Percentiles rank a stretch among this genome's conserved stretches.
Evolutionary conservation across 805 yeast species (phyloP).

Genomic region (Nakazawaea wickerhamii): DNA sequence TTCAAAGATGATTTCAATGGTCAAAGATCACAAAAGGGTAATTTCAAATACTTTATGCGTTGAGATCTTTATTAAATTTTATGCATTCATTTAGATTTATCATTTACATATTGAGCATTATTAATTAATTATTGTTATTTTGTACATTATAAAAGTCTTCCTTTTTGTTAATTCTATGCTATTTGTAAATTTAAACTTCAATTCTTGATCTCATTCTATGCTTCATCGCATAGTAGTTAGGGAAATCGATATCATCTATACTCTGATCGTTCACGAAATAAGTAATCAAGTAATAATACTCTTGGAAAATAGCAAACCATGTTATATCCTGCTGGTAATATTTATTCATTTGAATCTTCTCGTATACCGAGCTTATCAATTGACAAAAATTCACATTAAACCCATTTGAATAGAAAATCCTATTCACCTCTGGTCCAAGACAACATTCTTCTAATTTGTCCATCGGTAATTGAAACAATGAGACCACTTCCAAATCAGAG

Average conservation of each 20-base stretch:
- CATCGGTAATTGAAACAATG: background rate
- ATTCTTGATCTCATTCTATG: too few species aligned
- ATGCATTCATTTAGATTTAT: too few species aligned
- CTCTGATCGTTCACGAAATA: conserved; percentile 4
- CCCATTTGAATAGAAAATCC: background rate
- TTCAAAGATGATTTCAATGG: conserved; percentile 41
- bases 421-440: background rate
- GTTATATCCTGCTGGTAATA: background rate
- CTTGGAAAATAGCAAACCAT: conserved; percentile 9
- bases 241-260: background rate
- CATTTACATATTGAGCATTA: too few species aligned
- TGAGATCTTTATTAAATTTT: conserved; percentile 22
- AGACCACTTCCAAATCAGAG: background rate
- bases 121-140: too few species aligned
- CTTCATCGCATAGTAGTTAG: too few species aligned
- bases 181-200: too few species aligned
- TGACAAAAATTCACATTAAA: background rate
- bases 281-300: conserved; percentile 1
- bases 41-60: conserved; percentile 68
- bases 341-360: background rate
- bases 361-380: background rate
- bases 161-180: too few species aligned
- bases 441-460: conserved; percentile 7
- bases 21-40: conserved; percentile 51
- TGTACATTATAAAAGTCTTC: too few species aligned